phyloP scores from a whole-genome alignment of 768 basidiomycete species.

The Amanita polypyramis region DNA sequence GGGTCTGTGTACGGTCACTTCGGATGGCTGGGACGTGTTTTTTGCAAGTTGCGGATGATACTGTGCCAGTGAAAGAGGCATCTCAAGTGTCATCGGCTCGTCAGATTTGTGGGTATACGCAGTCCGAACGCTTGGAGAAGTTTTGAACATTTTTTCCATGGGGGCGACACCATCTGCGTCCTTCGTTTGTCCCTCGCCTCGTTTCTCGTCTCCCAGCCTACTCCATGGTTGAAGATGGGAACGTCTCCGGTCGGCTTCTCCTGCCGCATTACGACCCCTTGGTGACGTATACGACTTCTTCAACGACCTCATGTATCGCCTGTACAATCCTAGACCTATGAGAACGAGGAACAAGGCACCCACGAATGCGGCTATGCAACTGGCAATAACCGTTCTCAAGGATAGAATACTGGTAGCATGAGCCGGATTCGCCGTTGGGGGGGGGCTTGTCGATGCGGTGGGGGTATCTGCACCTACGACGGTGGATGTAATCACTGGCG shows the following conservation, averaged over 20 bases:
- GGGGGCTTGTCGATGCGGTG: background rate
- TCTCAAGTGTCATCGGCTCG: slow-evolving; percentile 27
- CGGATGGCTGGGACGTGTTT: slow-evolving; percentile 16
- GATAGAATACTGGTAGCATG: slow-evolving; percentile 24
- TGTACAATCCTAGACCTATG: slow-evolving; percentile 45
- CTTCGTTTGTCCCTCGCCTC: slow-evolving; percentile 35
- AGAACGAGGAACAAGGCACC: slow-evolving; percentile 40
- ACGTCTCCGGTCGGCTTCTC: slow-evolving; percentile 31
- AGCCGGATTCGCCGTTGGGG: slow-evolving; percentile 10
- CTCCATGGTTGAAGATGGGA: slow-evolving; percentile 46
- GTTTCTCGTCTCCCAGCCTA: slow-evolving; percentile 43
- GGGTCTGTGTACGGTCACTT: slow-evolving; percentile 18
- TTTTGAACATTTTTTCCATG: slow-evolving; percentile 63
- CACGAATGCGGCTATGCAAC: slow-evolving; percentile 53
- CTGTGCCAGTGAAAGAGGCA: slow-evolving; percentile 42
- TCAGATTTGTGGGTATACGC: slow-evolving; percentile 39
- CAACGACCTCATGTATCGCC: slow-evolving; percentile 33
- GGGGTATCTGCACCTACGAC: background rate
- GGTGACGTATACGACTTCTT: slow-evolving; percentile 21
- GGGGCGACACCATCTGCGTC: slow-evolving; percentile 34
- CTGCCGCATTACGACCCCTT: slow-evolving; percentile 26
- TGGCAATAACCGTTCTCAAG: slow-evolving; percentile 47
- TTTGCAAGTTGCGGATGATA: slow-evolving; percentile 43
- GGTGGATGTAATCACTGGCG: background rate
- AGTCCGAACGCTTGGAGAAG: slow-evolving; percentile 45